Conservation (phyloP, 75 land plant genomes). For the Selaginella tamariscina region DNA sequence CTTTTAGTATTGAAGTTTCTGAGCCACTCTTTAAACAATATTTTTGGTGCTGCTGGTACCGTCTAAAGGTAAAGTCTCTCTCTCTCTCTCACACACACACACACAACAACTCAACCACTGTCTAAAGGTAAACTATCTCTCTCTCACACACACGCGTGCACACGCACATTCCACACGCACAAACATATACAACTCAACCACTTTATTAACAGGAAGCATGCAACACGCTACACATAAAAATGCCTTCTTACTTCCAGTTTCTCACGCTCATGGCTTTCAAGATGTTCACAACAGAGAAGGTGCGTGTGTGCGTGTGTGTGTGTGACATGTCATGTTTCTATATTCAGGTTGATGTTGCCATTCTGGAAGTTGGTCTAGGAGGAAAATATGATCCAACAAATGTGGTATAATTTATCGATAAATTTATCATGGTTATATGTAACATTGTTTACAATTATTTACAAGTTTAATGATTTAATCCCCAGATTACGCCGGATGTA, state of each 20-base stretch:
- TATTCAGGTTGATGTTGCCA: conserved; percentile 85
- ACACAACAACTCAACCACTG: not conserved
- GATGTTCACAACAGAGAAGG: conserved; percentile 79
- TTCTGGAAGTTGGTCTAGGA: conserved; percentile 93
- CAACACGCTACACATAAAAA: conserved; percentile 35
- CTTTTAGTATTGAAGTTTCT: conserved; percentile 54
- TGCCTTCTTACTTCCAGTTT: conserved; percentile 83
- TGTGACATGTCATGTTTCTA: too few species aligned
- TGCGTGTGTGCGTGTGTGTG: too few species aligned
- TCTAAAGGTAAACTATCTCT: too few species aligned
- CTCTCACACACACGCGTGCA: too few species aligned
- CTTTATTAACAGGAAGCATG: conserved; percentile 38
- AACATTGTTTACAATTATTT: too few species aligned
- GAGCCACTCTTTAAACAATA: conserved; percentile 61
- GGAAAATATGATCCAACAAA: conserved; percentile 96
- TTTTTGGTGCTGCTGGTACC: conserved; percentile 96
- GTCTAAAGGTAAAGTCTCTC: conserved; percentile 43
- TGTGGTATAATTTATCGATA: too few species aligned
- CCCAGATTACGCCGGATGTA: conserved; percentile 74
- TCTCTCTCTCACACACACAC: not conserved
- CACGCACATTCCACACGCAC: too few species aligned
- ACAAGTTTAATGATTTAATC: not conserved
- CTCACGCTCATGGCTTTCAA: conserved; percentile 73
- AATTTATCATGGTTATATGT: too few species aligned
- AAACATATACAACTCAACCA: not conserved